Conservation (phyloP, 2,329 filamentous ascomycete species). For the Microcyclospora pomicola region DNA sequence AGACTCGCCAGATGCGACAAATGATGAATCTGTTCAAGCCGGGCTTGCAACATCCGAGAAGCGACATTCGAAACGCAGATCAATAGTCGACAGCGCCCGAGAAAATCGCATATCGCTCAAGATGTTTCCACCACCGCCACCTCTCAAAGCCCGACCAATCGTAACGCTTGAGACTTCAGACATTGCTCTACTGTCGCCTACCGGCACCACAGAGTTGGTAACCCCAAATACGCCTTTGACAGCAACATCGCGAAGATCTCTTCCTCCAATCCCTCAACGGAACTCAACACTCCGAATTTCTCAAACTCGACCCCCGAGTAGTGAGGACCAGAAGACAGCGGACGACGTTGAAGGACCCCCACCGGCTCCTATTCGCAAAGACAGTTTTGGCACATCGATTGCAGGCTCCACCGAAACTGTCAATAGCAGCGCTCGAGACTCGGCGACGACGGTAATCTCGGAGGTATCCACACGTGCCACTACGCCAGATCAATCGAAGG, state of each 20-base stretch:
- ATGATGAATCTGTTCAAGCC: background rate
- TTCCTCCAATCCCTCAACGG: background rate
- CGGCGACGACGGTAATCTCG: slow-evolving; percentile 66
- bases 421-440: slow-evolving; percentile 57
- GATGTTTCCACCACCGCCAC: slow-evolving; percentile 7
- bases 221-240: background rate
- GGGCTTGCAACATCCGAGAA: background rate
- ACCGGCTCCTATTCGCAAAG: slow-evolving; percentile 30
- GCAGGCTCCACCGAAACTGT: slow-evolving; percentile 68
- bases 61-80: background rate
- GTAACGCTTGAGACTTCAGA: background rate
- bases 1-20: background rate
- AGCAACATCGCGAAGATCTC: slow-evolving; percentile 1
- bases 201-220: background rate
- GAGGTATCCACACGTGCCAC: slow-evolving; percentile 77
- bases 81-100: background rate
- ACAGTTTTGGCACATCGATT: slow-evolving; percentile 62
- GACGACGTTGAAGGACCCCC: slow-evolving; percentile 8
- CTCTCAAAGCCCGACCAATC: background rate
- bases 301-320: background rate
- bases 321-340: slow-evolving; percentile 7
- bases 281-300: slow-evolving; percentile 4
- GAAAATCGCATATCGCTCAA: slow-evolving; percentile 11
- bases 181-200: background rate
- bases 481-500: slow-evolving; percentile 57